Conservation (phyloP, 2,329 filamentous ascomycete genomes). For the Nigrospora osmanthi region DNA sequence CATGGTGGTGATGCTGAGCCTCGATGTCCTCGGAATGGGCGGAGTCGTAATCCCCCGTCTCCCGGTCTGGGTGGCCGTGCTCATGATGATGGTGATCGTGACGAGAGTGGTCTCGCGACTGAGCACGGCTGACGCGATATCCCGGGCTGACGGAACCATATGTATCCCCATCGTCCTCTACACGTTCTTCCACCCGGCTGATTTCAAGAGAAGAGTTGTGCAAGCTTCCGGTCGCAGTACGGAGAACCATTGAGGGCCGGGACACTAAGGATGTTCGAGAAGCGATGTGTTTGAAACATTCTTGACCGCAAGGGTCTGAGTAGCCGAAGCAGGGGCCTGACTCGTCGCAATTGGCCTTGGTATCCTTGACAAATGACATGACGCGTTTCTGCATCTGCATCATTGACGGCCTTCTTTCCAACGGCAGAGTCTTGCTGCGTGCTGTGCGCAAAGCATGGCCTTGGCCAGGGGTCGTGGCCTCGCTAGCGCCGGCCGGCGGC, state of each 20-base stretch:
- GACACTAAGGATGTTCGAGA: slow-evolving; percentile 25
- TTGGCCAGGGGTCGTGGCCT: slow-evolving; percentile 9
- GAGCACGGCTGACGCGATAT: slow-evolving; percentile 11
- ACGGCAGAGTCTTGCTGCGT: slow-evolving; percentile 18
- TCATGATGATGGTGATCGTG: slow-evolving; percentile 22
- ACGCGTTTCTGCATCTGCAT: slow-evolving; percentile 46
- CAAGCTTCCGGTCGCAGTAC: slow-evolving; percentile 32
- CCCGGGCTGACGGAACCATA: not conserved
- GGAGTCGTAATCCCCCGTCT: slow-evolving; percentile 12
- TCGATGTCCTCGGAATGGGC: slow-evolving; percentile 32
- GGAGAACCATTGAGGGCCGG: slow-evolving; percentile 28
- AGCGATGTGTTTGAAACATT: slow-evolving; percentile 53
- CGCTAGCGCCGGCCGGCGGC: slow-evolving; percentile 13
- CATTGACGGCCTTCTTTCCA: slow-evolving; percentile 45
- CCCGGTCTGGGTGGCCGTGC: not conserved
- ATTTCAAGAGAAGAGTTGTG: slow-evolving; percentile 11
- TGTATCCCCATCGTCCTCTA: slow-evolving; percentile 5
- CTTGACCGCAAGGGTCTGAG: slow-evolving; percentile 57
- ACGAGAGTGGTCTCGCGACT: slow-evolving; percentile 21
- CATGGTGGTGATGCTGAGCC: slow-evolving; percentile 79
- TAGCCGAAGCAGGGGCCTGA: slow-evolving; percentile 56
- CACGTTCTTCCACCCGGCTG: not conserved
- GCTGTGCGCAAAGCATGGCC: slow-evolving; percentile 1
- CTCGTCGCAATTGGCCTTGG: slow-evolving; percentile 55
- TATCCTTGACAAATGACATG: slow-evolving; percentile 58